phyloP scores from a whole-genome alignment of 345 rosid genomes.

The Aegle marmelos region DNA sequence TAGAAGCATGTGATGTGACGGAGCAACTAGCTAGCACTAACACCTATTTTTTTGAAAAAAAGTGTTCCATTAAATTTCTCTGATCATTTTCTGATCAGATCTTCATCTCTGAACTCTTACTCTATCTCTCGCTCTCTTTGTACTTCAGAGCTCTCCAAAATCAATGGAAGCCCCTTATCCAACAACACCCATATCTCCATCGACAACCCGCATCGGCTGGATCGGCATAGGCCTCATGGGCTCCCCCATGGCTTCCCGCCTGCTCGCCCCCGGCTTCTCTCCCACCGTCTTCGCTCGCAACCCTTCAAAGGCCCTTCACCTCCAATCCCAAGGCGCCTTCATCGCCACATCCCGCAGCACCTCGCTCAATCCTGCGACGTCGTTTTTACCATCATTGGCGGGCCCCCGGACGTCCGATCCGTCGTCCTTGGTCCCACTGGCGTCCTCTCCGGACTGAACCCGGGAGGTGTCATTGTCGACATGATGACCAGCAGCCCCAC shows the following conservation, averaged over 20 bases:
- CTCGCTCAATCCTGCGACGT: constrained; percentile 52
- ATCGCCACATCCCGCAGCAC: constrained; percentile 41
- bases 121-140: too few relatives aligned
- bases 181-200: constrained; percentile 41
- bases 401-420: constrained; percentile 67
- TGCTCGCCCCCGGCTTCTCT: constrained; percentile 64
- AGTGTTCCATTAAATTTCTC: not conserved
- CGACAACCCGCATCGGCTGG: constrained; percentile 71
- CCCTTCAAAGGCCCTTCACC: constrained; percentile 50
- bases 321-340: constrained; percentile 60
- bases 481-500: constrained; percentile 64
- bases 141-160: not conserved
- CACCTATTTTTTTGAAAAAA: too few relatives aligned
- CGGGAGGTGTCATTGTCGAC: constrained; percentile 62
- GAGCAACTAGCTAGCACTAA: too few relatives aligned
- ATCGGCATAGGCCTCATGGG: constrained; percentile 90
- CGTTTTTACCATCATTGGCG: constrained; percentile 81
- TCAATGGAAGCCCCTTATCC: constrained; percentile 64
- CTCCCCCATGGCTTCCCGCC: constrained; percentile 75
- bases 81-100: not conserved
- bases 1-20: too few relatives aligned
- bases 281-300: constrained; percentile 67
- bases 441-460: constrained; percentile 53
- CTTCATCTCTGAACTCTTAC: too few relatives aligned
- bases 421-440: constrained; percentile 51